These are phyloP conservation scores for Amaranthus hypochondriacus DNA, from an alignment of 148 eudicot species.

Conservation along the genomic window DNA sequence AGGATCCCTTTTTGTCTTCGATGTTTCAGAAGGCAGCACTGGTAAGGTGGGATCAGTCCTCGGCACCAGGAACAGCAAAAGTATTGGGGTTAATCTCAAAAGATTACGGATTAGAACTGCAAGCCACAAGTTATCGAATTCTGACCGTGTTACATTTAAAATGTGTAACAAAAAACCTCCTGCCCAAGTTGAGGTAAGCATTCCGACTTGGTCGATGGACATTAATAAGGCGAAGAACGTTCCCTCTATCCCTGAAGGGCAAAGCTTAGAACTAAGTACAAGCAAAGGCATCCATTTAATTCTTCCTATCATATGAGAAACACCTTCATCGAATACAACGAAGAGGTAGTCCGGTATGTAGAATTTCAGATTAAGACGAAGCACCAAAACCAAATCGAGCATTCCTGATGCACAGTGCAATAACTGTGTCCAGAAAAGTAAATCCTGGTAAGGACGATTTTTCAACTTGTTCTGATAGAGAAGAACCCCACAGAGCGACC, in stretches of 20 bases:
- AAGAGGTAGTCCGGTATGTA: conserved; percentile 29
- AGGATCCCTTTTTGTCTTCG: conserved; percentile 20
- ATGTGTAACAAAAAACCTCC: conserved; percentile 26
- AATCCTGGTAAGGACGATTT: conserved; percentile 24
- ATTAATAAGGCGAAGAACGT: conserved; percentile 30
- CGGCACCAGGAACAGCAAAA: conserved; percentile 29
- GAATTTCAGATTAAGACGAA: conserved; percentile 25
- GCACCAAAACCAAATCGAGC: conserved; percentile 29
- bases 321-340: conserved; percentile 29
- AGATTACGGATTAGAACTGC: conserved; percentile 27
- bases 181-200: conserved; percentile 29
- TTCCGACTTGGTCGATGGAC: conserved; percentile 33
- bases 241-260: conserved; percentile 32
- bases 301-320: conserved; percentile 27
- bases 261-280: conserved; percentile 35
- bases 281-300: conserved; percentile 34
- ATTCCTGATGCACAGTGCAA: conserved; percentile 29
- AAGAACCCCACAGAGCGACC: conserved; percentile 32
- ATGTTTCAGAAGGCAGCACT: conserved; percentile 18
- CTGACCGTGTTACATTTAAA: conserved; percentile 27
- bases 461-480: conserved; percentile 30
- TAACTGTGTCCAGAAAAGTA: conserved; percentile 28
- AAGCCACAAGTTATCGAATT: conserved; percentile 27
- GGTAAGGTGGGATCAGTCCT: conserved; percentile 25
- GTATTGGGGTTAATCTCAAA: conserved; percentile 20